Evolutionary conservation across 495 filamentous ascomycete genomes (phyloP).

Genomic region (Baudoinia panamericana): DNA sequence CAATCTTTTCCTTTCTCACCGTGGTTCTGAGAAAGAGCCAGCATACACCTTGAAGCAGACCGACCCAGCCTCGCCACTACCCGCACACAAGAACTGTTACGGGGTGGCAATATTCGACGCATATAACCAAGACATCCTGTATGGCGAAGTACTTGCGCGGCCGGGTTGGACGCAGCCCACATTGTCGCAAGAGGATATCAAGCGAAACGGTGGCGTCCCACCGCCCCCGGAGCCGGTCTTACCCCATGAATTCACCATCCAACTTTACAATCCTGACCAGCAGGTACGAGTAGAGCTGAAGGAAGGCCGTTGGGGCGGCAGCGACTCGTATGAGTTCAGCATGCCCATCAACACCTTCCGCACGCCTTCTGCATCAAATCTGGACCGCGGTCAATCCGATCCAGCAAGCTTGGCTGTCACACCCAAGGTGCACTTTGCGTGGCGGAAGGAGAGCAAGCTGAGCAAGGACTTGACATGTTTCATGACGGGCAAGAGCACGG

Average conservation of each 20-base stretch:
- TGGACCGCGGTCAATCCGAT: slow-evolving; percentile 64
- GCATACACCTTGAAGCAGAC: slow-evolving; percentile 66
- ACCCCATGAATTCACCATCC: slow-evolving; percentile 64
- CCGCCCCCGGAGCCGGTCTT: slow-evolving; percentile 63
- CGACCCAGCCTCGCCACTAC: slow-evolving; percentile 51
- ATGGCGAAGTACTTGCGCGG: slow-evolving; percentile 70
- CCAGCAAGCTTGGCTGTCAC: slow-evolving; percentile 54
- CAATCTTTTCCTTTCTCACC: slow-evolving; percentile 59
- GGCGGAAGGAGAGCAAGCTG: slow-evolving; percentile 82
- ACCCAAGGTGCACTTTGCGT: slow-evolving; percentile 72
- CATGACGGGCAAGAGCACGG: slow-evolving; percentile 60
- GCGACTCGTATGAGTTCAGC: slow-evolving; percentile 78
- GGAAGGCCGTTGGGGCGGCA: slow-evolving; percentile 61
- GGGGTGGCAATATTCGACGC: slow-evolving; percentile 74
- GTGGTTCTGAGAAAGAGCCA: slow-evolving; percentile 64
- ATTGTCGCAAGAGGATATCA: slow-evolving; percentile 65
- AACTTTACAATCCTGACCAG: slow-evolving; percentile 92
- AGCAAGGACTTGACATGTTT: slow-evolving; percentile 72
- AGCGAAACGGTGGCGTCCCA: slow-evolving; percentile 54
- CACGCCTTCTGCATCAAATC: slow-evolving; percentile 55
- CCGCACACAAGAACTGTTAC: slow-evolving; percentile 67
- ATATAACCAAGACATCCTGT: slow-evolving; percentile 66
- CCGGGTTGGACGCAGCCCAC: slow-evolving; percentile 75
- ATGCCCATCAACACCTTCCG: slow-evolving; percentile 78
- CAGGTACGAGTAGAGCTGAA: slow-evolving; percentile 56